Conservation (phyloP, 805 yeast genomes). For the Metschnikowia vanudenii region DNA sequence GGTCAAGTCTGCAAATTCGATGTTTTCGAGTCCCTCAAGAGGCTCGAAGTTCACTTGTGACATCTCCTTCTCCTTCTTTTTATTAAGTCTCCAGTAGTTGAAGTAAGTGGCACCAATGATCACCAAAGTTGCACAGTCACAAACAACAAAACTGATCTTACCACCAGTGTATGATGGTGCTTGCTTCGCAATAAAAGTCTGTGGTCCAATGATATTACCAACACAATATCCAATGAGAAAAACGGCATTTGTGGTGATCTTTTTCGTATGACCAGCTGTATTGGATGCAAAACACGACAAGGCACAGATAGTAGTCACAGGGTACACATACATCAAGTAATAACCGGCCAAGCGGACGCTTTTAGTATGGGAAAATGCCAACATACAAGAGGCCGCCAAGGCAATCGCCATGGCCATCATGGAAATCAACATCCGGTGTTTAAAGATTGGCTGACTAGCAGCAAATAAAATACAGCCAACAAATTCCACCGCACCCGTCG, state of each 20-base stretch:
- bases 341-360: conserved; percentile 26
- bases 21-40: conserved; percentile 25
- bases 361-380: conserved; percentile 15
- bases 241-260: conserved; percentile 33
- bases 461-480: conserved; percentile 29
- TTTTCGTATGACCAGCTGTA: conserved; percentile 31
- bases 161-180: conserved; percentile 47
- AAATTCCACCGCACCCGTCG: conserved; percentile 26
- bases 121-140: conserved; percentile 22
- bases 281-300: conserved; percentile 28
- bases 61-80: conserved; percentile 15
- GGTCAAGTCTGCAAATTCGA: conserved; percentile 47
- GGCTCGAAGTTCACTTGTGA: conserved; percentile 7
- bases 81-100: conserved; percentile 14
- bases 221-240: conserved; percentile 33
- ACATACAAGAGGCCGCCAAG: conserved; percentile 16
- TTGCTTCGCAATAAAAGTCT: conserved; percentile 30
- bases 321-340: conserved; percentile 35
- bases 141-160: conserved; percentile 37
- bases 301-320: conserved; percentile 26
- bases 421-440: conserved; percentile 32
- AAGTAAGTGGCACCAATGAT: conserved; percentile 20
- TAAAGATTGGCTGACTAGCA: conserved; percentile 24
- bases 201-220: conserved; percentile 27
- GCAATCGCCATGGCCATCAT: conserved; percentile 23